A percentile compares a stretch with the other conserved stretches of the same genome.
Evolutionary conservation across 495 filamentous ascomycete genomes (phyloP).

Genomic region (Annulohypoxylon nitens): DNA sequence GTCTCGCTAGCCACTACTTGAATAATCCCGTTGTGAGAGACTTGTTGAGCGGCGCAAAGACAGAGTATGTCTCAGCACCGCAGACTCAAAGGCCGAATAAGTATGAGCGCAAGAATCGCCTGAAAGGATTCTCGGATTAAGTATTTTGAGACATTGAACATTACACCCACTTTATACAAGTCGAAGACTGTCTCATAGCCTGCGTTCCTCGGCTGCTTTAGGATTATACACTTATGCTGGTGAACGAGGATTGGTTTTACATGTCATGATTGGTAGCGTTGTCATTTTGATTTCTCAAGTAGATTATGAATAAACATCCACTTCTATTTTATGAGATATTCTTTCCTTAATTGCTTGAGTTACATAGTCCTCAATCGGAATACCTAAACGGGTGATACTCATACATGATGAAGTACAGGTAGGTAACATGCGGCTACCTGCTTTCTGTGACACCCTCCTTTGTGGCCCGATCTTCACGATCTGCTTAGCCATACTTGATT

Average conservation of each 20-base stretch:
- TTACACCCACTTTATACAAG: background rate
- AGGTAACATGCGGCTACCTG: constrained; percentile 29
- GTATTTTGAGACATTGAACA: constrained; percentile 10
- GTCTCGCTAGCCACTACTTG: constrained; percentile 84
- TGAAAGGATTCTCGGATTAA: constrained; percentile 25
- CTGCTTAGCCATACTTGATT: background rate
- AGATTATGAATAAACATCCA: constrained; percentile 6
- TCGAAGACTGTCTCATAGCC: background rate
- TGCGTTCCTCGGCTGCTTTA: background rate
- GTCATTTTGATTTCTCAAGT: background rate
- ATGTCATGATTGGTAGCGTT: background rate
- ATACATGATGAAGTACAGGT: background rate
- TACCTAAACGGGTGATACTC: constrained; percentile 20
- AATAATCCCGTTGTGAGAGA: constrained; percentile 84
- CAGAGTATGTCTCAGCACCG: constrained; percentile 48
- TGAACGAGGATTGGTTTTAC: background rate
- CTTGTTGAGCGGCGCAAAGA: constrained; percentile 63
- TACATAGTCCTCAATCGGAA: background rate
- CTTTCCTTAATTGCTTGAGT: background rate
- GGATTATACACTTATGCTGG: background rate
- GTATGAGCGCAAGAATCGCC: constrained; percentile 27
- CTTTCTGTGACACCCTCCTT: constrained; percentile 25
- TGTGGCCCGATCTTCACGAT: constrained; percentile 12
- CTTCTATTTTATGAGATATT: background rate
- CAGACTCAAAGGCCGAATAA: constrained; percentile 28